Percentiles rank a stretch among this genome's conserved stretches.
Conservation (phyloP, 495 filamentous ascomycete species). For the Neurospora sp. region DNA sequence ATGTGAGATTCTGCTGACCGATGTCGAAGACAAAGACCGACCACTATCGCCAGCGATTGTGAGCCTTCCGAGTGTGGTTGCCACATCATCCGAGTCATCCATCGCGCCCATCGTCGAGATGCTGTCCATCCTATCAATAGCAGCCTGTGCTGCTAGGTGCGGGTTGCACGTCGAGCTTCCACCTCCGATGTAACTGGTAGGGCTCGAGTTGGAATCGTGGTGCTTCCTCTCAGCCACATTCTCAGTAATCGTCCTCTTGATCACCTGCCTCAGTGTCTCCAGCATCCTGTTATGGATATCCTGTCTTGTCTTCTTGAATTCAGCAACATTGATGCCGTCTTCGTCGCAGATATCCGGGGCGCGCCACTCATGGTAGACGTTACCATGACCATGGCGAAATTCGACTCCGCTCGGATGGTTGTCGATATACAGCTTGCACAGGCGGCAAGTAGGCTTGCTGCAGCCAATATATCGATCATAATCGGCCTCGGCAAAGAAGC, state of each 20-base stretch:
- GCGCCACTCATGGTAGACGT: slow-evolving; percentile 29
- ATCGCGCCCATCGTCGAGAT: neutral
- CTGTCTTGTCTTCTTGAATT: neutral
- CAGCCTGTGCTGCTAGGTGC: neutral
- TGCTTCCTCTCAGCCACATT: neutral
- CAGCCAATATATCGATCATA: slow-evolving; percentile 26
- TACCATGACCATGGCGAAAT: slow-evolving; percentile 20
- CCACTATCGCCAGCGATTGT: neutral
- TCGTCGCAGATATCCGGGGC: slow-evolving; percentile 11
- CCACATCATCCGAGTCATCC: neutral
- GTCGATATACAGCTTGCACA: slow-evolving; percentile 25
- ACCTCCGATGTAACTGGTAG: neutral
- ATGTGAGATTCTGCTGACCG: neutral
- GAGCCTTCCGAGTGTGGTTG: neutral
- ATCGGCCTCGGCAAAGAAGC: slow-evolving; percentile 18
- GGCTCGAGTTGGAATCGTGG: slow-evolving; percentile 12
- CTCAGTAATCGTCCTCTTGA: neutral
- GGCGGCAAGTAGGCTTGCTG: slow-evolving; percentile 32
- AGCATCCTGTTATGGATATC: neutral
- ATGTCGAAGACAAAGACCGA: neutral
- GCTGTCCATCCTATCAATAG: neutral
- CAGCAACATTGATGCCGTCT: neutral
- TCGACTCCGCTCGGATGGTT: slow-evolving; percentile 12
- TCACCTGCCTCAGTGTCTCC: slow-evolving; percentile 4
- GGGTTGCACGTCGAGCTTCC: neutral